These are phyloP conservation scores for Panicum hallii DNA, from an alignment of 202 grass and related monocot species.

Conservation along the genomic window DNA sequence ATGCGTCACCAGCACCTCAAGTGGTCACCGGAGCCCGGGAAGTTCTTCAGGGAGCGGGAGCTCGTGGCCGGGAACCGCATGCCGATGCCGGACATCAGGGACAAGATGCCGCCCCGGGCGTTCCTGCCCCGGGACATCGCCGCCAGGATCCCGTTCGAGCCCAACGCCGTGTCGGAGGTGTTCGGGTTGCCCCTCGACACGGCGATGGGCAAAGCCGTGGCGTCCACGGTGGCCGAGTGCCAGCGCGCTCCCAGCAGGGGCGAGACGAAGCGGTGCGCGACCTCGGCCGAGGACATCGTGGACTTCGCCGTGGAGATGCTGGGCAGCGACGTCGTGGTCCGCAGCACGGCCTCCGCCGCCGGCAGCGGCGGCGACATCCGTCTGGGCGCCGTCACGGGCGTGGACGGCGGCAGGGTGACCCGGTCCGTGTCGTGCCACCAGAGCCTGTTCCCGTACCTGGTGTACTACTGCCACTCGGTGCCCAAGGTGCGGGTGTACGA, in stretches of 20 bases:
- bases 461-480: slow-evolving; percentile 94
- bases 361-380: slow-evolving; percentile 56
- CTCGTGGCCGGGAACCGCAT: slow-evolving; percentile 66
- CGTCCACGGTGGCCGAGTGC: slow-evolving; percentile 72
- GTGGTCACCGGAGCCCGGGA: slow-evolving; percentile 83
- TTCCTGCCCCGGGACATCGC: slow-evolving; percentile 71
- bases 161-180: slow-evolving; percentile 44
- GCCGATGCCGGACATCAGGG: slow-evolving; percentile 85
- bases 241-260: slow-evolving; percentile 62
- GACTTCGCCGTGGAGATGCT: slow-evolving; percentile 86
- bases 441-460: slow-evolving; percentile 91
- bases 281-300: slow-evolving; percentile 81
- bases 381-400: slow-evolving; percentile 57
- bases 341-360: slow-evolving; percentile 64
- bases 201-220: slow-evolving; percentile 75
- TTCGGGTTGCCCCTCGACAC: slow-evolving; percentile 59
- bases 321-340: slow-evolving; percentile 66
- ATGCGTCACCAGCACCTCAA: slow-evolving; percentile 43
- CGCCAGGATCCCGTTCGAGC: slow-evolving; percentile 62
- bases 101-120: slow-evolving; percentile 71
- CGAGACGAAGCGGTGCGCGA: slow-evolving; percentile 81
- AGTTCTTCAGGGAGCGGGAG: slow-evolving; percentile 77
- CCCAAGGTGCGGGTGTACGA: slow-evolving; percentile 82
- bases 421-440: slow-evolving; percentile 85
- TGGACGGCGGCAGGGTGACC: slow-evolving; percentile 67